Conservation (phyloP, 2,329 filamentous ascomycete species). For the Trichoderma polysporum region DNA sequence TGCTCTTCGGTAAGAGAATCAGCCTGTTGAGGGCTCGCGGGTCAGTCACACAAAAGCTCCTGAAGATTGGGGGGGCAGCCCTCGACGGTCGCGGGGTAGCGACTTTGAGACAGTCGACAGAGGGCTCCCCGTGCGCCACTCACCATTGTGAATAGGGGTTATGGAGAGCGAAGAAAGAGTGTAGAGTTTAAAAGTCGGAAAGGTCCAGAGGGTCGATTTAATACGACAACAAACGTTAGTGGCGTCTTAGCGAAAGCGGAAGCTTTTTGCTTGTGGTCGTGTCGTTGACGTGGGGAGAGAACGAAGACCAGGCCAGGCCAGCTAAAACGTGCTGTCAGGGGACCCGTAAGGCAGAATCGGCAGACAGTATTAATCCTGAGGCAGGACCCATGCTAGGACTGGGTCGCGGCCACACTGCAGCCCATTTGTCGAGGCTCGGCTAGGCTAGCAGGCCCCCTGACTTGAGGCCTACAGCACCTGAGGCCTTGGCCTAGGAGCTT, state of each 20-base stretch:
- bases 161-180: constrained; percentile 20
- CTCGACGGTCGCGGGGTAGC: constrained; percentile 28
- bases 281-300: constrained; percentile 23
- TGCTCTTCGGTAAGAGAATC: constrained; percentile 99
- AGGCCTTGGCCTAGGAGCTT: background rate
- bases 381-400: constrained; percentile 10
- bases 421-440: background rate
- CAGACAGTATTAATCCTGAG: constrained; percentile 20
- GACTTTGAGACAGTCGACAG: constrained; percentile 3
- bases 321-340: constrained; percentile 12
- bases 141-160: constrained; percentile 32
- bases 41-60: constrained; percentile 28
- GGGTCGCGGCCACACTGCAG: constrained; percentile 12
- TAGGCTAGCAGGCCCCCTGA: background rate
- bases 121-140: constrained; percentile 23
- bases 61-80: constrained; percentile 25
- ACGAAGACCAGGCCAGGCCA: constrained; percentile 9
- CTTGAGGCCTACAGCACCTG: background rate
- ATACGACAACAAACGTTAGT: constrained; percentile 14
- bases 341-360: constrained; percentile 21
- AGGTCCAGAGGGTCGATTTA: background rate
- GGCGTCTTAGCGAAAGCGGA: constrained; percentile 21
- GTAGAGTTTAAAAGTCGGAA: background rate
- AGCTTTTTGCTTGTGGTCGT: constrained; percentile 24
- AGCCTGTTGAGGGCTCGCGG: constrained; percentile 58